Conservation (phyloP, 768 basidiomycete species). For the Gautieria morchelliformis region DNA sequence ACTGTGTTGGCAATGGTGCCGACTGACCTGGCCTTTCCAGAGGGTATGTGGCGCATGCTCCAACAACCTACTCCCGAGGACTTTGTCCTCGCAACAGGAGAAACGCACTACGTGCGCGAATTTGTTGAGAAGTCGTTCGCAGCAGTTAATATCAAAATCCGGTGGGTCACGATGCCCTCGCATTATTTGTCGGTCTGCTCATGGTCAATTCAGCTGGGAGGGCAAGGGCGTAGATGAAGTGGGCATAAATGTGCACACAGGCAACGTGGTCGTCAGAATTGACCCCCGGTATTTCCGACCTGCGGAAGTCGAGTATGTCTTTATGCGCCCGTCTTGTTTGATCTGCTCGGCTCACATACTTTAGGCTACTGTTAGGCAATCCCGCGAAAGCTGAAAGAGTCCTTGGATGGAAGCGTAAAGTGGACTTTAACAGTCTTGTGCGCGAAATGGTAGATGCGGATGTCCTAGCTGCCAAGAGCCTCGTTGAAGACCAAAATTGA, state of each 20-base stretch:
- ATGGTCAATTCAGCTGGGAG: slow-evolving; percentile 48
- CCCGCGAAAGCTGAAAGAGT: slow-evolving; percentile 82
- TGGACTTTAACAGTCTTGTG: slow-evolving; percentile 76
- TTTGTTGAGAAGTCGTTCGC: slow-evolving; percentile 84
- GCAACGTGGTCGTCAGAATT: slow-evolving; percentile 69
- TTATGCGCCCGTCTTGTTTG: background rate
- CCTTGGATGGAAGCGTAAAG: slow-evolving; percentile 86
- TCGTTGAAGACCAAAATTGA: slow-evolving; percentile 79
- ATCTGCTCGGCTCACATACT: background rate
- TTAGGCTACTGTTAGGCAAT: slow-evolving; percentile 74
- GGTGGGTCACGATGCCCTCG: slow-evolving; percentile 32
- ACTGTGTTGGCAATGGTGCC: background rate
- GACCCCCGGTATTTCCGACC: slow-evolving; percentile 91
- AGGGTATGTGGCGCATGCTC: slow-evolving; percentile 97
- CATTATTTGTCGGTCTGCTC: slow-evolving; percentile 3
- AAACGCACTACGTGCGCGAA: slow-evolving; percentile 91
- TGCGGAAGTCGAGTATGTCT: slow-evolving; percentile 83
- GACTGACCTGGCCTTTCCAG: slow-evolving; percentile 55
- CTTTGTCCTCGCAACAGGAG: slow-evolving; percentile 92
- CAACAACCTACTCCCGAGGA: slow-evolving; percentile 79
- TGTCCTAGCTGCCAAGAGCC: slow-evolving; percentile 58
- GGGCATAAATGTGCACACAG: slow-evolving; percentile 60
- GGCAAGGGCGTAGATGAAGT: slow-evolving; percentile 69
- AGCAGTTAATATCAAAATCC: slow-evolving; percentile 54
- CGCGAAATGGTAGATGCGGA: slow-evolving; percentile 88